Conservation (phyloP, 495 filamentous ascomycete genomes). For the Hypoxylon fragiforme region DNA sequence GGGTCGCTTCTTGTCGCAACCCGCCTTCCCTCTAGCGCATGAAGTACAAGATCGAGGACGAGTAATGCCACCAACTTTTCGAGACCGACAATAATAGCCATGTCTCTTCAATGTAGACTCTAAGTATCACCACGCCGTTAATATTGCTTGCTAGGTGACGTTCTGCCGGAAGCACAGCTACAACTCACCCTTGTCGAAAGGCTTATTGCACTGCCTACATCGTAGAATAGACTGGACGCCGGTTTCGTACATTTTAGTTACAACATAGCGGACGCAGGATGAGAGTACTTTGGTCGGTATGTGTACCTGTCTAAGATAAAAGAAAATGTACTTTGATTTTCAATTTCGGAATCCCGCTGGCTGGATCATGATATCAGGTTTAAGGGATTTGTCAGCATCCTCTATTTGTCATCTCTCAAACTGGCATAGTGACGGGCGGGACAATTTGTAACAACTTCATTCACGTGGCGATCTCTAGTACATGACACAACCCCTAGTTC, state of each 20-base stretch:
- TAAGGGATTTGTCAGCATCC: conserved; percentile 13
- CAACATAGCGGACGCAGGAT: conserved; percentile 1
- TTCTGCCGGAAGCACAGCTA: conserved; percentile 26
- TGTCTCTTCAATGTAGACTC: conserved; percentile 53
- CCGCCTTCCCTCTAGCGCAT: conserved; percentile 46
- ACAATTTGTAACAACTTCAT: conserved; percentile 51
- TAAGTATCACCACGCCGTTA: conserved; percentile 29
- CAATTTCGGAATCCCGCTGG: too few relatives aligned
- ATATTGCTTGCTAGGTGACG: conserved; percentile 3
- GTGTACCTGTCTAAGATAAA: too few relatives aligned
- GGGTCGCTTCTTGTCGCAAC: conserved; percentile 47
- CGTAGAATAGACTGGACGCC: conserved; percentile 40
- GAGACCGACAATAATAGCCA: conserved; percentile 53
- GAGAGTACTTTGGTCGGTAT: too few relatives aligned
- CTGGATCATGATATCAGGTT: too few relatives aligned
- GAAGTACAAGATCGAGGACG: conserved; percentile 46
- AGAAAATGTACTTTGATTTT: too few relatives aligned
- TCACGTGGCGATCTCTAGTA: too few relatives aligned
- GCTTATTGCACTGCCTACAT: conserved; percentile 47
- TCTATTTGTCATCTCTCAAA: conserved; percentile 41
- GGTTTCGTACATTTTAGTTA: conserved; percentile 40
- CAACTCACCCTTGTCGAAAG: conserved; percentile 50
- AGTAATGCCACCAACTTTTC: conserved; percentile 32
- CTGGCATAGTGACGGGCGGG: conserved; percentile 35
- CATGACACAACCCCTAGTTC: too few relatives aligned